Evolutionary conservation across 1,284 basidiomycete species (phyloP).

Genomic region (Entoloma clypeatum): DNA sequence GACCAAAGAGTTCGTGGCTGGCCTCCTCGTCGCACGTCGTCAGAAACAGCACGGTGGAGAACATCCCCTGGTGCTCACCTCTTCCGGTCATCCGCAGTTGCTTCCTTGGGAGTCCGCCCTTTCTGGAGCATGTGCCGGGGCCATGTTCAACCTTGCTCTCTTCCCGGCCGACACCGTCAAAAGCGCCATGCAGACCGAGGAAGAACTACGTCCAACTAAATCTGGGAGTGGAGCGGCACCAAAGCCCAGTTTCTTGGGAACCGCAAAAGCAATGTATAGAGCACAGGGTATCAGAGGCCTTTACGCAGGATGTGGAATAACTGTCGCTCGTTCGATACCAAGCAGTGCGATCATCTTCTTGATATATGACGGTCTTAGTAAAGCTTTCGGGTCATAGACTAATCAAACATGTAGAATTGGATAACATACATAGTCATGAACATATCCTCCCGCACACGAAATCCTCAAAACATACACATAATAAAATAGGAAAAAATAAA

Average conservation of each 20-base stretch:
- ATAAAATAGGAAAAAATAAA: neutral
- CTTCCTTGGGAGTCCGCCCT: slow-evolving; percentile 79
- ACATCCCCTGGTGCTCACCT: slow-evolving; percentile 2
- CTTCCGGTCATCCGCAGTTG: slow-evolving; percentile 40
- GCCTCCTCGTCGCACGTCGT: slow-evolving; percentile 52
- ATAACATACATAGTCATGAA: too few species aligned
- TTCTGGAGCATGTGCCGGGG: slow-evolving; percentile 85
- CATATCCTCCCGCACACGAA: too few species aligned
- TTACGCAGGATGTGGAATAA: slow-evolving; percentile 96
- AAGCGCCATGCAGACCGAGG: slow-evolving; percentile 92
- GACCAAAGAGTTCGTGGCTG: slow-evolving; percentile 76
- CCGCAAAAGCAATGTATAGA: slow-evolving; percentile 72
- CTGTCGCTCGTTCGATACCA: slow-evolving; percentile 83
- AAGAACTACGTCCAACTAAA: slow-evolving; percentile 69
- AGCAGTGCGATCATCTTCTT: slow-evolving; percentile 90
- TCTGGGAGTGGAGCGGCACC: slow-evolving; percentile 19
- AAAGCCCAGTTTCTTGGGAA: slow-evolving; percentile 63
- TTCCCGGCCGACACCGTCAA: slow-evolving; percentile 97
- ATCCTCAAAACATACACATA: too few species aligned
- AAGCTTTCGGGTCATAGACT: slow-evolving; percentile 44
- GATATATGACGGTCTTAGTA: slow-evolving; percentile 78
- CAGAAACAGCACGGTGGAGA: slow-evolving; percentile 3
- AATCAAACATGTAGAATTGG: too few species aligned
- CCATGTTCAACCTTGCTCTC: slow-evolving; percentile 79
- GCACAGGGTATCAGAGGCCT: slow-evolving; percentile 80